A percentile compares a stretch with the other conserved stretches of the same genome.
These are phyloP conservation scores for Vigna angularis DNA, from an alignment of 306 rosid genomes.

Conservation along the genomic window DNA sequence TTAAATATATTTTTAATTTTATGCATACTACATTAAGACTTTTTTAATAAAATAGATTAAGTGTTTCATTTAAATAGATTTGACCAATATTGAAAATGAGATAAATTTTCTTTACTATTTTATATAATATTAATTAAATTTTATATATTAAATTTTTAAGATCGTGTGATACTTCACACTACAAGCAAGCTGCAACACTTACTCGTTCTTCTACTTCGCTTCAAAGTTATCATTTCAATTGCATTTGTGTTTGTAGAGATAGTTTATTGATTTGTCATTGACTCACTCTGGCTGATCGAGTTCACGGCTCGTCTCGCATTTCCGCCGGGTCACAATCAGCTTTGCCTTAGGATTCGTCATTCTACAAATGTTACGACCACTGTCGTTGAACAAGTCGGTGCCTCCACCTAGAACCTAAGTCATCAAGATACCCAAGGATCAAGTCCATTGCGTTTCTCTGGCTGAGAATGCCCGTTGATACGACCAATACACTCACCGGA, in stretches of 20 bases:
- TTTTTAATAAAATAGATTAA: no score
- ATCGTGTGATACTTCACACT: neutral
- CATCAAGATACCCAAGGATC: constrained; percentile 78
- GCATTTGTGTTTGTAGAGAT: constrained; percentile 9
- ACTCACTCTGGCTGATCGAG: constrained; percentile 68
- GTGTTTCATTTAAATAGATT: no score
- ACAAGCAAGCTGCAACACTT: neutral
- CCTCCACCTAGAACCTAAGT: constrained; percentile 70
- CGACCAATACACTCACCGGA: constrained; percentile 51
- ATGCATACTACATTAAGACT: no score
- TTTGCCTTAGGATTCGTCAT: neutral
- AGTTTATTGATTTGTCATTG: constrained; percentile 11
- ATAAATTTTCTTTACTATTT: neutral
- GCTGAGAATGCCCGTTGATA: constrained; percentile 67
- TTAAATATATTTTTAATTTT: no score
- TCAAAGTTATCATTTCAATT: neutral
- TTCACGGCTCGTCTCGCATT: constrained; percentile 51
- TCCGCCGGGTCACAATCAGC: constrained; percentile 17
- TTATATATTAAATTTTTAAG: neutral
- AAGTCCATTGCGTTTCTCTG: constrained; percentile 78
- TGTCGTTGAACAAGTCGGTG: constrained; percentile 45
- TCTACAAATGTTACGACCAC: constrained; percentile 14
- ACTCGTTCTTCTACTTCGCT: neutral
- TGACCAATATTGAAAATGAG: neutral
- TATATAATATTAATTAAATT: neutral